Base-by-base conservation (phyloP, 805 yeast genomes). In the Yamadazyma tumulicola region DNA sequence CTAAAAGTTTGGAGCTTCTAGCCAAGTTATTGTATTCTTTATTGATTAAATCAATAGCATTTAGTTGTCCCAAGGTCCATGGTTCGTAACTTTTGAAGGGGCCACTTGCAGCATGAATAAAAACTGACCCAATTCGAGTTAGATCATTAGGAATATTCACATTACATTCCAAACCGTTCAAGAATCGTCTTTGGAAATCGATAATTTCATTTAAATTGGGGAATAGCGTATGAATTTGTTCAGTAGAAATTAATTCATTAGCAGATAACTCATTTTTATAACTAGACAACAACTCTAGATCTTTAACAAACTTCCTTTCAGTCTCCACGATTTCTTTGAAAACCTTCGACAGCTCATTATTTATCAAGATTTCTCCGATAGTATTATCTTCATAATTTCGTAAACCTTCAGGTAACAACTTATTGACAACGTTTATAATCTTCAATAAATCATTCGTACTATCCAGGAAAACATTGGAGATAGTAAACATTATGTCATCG, bases 241-340 rank as follows among this genome's bases (percentile, higher is more conserved):
- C 97, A 18, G 81, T 76, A 2, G 89, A 74, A 16, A 93, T 70
- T 18, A 79, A 62, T 41, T 84, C 89, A 9, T 80, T 73, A 11
- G 72, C 66, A 32, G 75, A 63, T 28, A 93, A 67, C 45, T 84
- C 93, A 35, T 72, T 68, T 54, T 80, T 79, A 60, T 86, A 93
- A 25, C 61, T 59, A 26, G 72, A 69, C 48, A 93, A 60, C 11
- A 77, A 74, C 58, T 91, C 97, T 43, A 93, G 66, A 55, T 93
- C 97, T 57, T 82, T 85, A 18, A 93, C 96, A 55, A 83, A 93
- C 58, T 85, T 88, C 46, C 97, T 72, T 62, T 93, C 99, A 4
- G 96, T 86, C 47, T 81, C 85, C 25, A 93, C 74, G 22, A 93
- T 63, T 61, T 93, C 99, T 45, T 74, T 75, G 35, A 89, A 79